Percentiles rank a stretch among this genome's conserved stretches.
Conservation (phyloP, 805 yeast species). For the Pichia nanzhaoensis region DNA sequence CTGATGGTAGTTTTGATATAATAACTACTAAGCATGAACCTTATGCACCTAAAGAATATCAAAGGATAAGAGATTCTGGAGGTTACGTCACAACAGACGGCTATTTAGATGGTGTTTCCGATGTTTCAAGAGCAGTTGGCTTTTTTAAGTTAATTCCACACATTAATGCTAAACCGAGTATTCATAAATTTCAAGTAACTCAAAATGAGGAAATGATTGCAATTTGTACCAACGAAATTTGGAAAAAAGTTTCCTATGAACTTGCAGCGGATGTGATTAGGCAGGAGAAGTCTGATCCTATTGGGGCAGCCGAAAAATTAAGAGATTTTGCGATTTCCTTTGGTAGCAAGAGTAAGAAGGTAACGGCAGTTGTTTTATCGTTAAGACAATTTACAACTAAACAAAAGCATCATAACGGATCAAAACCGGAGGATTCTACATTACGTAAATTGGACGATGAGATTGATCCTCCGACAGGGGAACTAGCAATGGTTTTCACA, state of each 20-base stretch:
- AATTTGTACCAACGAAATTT: conserved; percentile 73
- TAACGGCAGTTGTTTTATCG: conserved; percentile 74
- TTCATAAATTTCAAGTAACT: conserved; percentile 51
- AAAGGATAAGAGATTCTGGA: conserved; percentile 83
- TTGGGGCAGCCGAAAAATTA: conserved; percentile 85
- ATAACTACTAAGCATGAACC: conserved; percentile 82
- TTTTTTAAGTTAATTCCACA: conserved; percentile 81
- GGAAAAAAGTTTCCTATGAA: conserved; percentile 80
- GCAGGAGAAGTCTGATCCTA: conserved; percentile 74
- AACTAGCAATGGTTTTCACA: conserved; percentile 91
- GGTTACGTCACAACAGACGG: conserved; percentile 86
- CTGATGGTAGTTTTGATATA: conserved; percentile 72
- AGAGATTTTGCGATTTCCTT: conserved; percentile 93
- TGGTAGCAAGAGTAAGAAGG: conserved; percentile 67
- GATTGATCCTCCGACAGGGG: conserved; percentile 91
- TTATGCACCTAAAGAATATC: conserved; percentile 67
- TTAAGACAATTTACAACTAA: conserved; percentile 45
- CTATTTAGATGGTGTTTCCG: conserved; percentile 73
- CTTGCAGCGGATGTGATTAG: conserved; percentile 87
- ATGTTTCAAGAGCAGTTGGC: conserved; percentile 88
- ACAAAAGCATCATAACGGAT: conserved; percentile 33
- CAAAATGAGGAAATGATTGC: conserved; percentile 79
- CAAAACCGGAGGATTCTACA: conserved; percentile 62
- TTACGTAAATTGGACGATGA: conserved; percentile 82
- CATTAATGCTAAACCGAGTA: conserved; percentile 81